Evolutionary conservation across 2,329 filamentous ascomycete genomes (phyloP).

Genomic region (Xylariaceae sp.): DNA sequence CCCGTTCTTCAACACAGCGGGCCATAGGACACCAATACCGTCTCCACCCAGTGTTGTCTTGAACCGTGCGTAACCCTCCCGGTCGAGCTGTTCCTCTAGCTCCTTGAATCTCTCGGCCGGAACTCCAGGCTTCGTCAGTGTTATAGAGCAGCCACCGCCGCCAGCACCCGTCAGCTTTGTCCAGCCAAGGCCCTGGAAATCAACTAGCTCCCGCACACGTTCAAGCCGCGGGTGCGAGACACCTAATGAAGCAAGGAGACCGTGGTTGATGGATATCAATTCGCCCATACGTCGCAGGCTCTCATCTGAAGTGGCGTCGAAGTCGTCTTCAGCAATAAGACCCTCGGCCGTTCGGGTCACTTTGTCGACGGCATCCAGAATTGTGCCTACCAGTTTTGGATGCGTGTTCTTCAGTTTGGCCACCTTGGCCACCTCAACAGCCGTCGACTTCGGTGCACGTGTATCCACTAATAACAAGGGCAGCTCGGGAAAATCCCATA

Average conservation of each 20-base stretch:
- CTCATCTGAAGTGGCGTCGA: conserved; percentile 59
- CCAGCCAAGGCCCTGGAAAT: conserved; percentile 87
- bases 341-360: conserved; percentile 54
- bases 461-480: conserved; percentile 89
- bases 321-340: conserved; percentile 55
- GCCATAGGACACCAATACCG: conserved; percentile 90
- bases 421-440: conserved; percentile 82
- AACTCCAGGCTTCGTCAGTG: conserved; percentile 68
- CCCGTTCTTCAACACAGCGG: conserved; percentile 82
- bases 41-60: conserved; percentile 87
- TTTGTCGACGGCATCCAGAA: conserved; percentile 80
- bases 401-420: conserved; percentile 63
- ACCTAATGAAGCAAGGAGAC: conserved; percentile 80
- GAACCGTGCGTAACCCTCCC: conserved; percentile 77
- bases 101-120: conserved; percentile 50
- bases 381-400: conserved; percentile 70
- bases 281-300: conserved; percentile 73
- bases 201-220: conserved; percentile 82
- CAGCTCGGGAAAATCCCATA: conserved; percentile 87
- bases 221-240: conserved; percentile 94
- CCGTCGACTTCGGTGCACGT: conserved; percentile 78
- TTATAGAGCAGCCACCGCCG: conserved; percentile 93
- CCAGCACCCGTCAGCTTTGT: conserved; percentile 96
- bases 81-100: conserved; percentile 60
- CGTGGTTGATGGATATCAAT: conserved; percentile 90